Evolutionary conservation across 768 basidiomycete genomes (phyloP), one percentile per base, ranked within the genome.

Genomic region (Boletus insuetus): DNA sequence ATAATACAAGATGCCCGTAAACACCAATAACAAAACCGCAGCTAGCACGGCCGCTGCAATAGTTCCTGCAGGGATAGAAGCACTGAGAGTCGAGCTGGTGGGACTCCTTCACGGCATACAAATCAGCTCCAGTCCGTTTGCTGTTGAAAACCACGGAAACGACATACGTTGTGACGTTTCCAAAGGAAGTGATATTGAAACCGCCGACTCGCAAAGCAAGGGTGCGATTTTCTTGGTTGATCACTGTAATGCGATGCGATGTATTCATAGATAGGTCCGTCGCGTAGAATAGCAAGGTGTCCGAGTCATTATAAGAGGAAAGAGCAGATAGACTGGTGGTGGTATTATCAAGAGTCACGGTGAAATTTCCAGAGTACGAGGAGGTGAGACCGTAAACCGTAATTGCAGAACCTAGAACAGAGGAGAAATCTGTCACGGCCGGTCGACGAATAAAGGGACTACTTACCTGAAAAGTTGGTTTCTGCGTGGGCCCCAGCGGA

Each of bases 11-110:
- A 69, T 67, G 45, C 72, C 70, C 10, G 79, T 54, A 5, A 83
- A 55, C 29, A 85, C 50, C 61, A 83, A 73, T 26, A 78, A 76
- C 10, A 89, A 71, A 19, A 82, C 66, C 20, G 78, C 76, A 3
- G 82, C 85, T 3, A 90, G 74, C 11, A 77, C 78, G 31, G 87
- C 73, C 0, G 86, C 88, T 19, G 86, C 87, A 51, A 88, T 82
- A 2, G 86, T 83, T 41, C 87, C 86, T 56, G 72, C 72, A 2
- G 80, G 55, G 19, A 76, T 70, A 2, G 76, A 69, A 34, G 47
- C 49, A 32, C 53, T 47, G 37, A 53, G 54, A 4, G 61, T 54
- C 7, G 59, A 38, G 48, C 49, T 56, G 40, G 69, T 49, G 11
- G 61, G 54, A 51, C 58, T 54, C 35, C 65, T 65, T 57, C 35